These are phyloP conservation scores for Stephania japonica DNA, from an alignment of 164 flowering plant species.

Conservation along the genomic window DNA sequence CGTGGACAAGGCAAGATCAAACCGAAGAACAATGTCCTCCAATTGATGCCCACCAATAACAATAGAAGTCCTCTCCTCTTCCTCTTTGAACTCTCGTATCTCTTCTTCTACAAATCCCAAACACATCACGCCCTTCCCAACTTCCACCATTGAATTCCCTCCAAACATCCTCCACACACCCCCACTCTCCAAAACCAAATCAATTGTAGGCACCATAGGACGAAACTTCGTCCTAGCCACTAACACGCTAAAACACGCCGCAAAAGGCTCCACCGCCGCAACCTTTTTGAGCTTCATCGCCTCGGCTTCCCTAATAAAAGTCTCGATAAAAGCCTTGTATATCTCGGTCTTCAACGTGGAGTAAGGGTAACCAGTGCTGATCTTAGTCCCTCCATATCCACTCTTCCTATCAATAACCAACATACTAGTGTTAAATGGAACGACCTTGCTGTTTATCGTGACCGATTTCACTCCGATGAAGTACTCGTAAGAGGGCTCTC, in stretches of 20 bases:
- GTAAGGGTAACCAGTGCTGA: constrained; percentile 51
- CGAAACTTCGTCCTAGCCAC: neutral
- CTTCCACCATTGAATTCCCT: constrained; percentile 36
- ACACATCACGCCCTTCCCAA: constrained; percentile 25
- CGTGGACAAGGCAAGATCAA: constrained; percentile 40
- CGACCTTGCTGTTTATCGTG: constrained; percentile 15
- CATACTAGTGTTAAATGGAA: constrained; percentile 22
- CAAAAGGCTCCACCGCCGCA: neutral
- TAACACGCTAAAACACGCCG: neutral
- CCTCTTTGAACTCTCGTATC: neutral
- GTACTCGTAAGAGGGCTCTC: constrained; percentile 26
- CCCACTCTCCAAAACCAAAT: constrained; percentile 19
- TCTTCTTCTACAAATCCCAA: constrained; percentile 41
- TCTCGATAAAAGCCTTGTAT: constrained; percentile 12
- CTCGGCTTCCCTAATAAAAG: neutral
- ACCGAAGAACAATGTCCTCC: constrained; percentile 52
- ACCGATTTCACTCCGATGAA: constrained; percentile 37
- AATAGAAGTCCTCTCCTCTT: constrained; percentile 17
- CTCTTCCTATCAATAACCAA: constrained; percentile 7
- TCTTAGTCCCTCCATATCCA: constrained; percentile 26
- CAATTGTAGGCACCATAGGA: neutral
- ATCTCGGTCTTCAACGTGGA: constrained; percentile 31
- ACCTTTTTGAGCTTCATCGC: neutral
- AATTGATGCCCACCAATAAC: constrained; percentile 25
- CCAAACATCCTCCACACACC: constrained; percentile 39